Evolutionary conservation across 1,139 yeast genomes (phyloP).

Genomic region (Saccharomyces pastorianus): DNA sequence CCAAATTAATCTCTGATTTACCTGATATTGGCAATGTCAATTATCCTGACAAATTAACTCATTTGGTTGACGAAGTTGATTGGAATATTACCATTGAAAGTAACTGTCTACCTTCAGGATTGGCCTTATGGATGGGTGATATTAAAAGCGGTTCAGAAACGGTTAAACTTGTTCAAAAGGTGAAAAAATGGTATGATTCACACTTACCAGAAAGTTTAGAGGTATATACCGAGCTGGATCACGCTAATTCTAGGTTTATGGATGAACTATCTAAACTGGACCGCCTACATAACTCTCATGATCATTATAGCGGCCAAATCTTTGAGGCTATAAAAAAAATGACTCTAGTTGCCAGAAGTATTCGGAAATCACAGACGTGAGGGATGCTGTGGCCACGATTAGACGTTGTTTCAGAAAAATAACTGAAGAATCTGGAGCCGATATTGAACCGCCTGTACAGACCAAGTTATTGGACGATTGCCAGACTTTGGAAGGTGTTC

Average conservation of each 20-base stretch:
- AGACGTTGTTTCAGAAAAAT: constrained; percentile 50
- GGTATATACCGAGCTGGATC: constrained; percentile 50
- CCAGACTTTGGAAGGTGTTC: constrained; percentile 52
- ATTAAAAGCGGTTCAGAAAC: constrained; percentile 89
- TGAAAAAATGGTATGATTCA: constrained; percentile 57
- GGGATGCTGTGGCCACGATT: constrained; percentile 39
- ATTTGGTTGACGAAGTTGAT: constrained; percentile 38
- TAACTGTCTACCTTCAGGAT: constrained; percentile 58
- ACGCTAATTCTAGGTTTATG: constrained; percentile 52
- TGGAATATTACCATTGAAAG: constrained; percentile 54
- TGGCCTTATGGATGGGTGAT: constrained; percentile 83
- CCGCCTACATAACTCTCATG: constrained; percentile 23
- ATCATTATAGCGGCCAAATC: not conserved
- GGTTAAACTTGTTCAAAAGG: constrained; percentile 75
- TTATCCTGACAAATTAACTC: constrained; percentile 29
- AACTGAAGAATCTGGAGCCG: constrained; percentile 64
- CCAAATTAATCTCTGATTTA: constrained; percentile 41
- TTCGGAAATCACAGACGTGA: constrained; percentile 24
- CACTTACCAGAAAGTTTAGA: constrained; percentile 44
- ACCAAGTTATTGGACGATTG: constrained; percentile 63
- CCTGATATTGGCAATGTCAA: constrained; percentile 20
- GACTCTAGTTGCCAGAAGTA: constrained; percentile 8
- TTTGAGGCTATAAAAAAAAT: constrained; percentile 23
- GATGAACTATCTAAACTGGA: constrained; percentile 39
- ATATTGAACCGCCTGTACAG: constrained; percentile 76